Percentiles rank a stretch among this genome's conserved stretches.
Conservation (phyloP, 805 yeast genomes). For the Ogataea populi-albae region DNA sequence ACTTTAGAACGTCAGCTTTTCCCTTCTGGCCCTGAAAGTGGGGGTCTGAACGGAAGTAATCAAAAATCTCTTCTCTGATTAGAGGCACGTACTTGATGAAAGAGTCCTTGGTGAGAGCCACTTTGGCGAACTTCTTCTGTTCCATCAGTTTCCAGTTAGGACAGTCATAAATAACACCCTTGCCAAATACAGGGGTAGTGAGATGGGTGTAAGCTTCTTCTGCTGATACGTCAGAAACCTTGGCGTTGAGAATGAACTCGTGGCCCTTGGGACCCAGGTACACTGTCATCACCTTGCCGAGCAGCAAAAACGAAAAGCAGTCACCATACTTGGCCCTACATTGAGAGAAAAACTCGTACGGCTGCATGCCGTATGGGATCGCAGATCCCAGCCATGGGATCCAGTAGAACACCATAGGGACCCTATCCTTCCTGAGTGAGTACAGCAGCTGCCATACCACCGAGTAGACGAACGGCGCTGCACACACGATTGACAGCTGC, state of each 20-base stretch:
- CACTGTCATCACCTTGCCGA: conserved; percentile 93
- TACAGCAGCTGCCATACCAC: conserved; percentile 64
- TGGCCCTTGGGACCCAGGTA: conserved; percentile 97
- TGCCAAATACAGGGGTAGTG: conserved; percentile 99
- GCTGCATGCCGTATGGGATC: conserved; percentile 84
- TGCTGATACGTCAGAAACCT: conserved; percentile 85
- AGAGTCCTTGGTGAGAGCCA: conserved; percentile 80
- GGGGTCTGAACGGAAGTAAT: conserved; percentile 56
- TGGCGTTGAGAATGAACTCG: conserved; percentile 91
- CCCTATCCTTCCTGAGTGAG: conserved; percentile 76
- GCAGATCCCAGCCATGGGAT: conserved; percentile 97
- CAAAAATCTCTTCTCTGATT: conserved; percentile 71
- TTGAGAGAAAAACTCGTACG: conserved; percentile 81
- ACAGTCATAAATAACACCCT: conserved; percentile 96
- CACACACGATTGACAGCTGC: conserved; percentile 33
- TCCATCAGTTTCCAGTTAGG: conserved; percentile 94
- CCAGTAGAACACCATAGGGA: conserved; percentile 88
- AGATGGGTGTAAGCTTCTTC: conserved; percentile 94
- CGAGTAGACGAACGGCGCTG: conserved; percentile 63
- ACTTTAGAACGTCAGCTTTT: conserved; percentile 62
- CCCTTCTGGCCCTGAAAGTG: conserved; percentile 49
- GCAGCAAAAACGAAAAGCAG: conserved; percentile 81
- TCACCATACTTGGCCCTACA: conserved; percentile 87
- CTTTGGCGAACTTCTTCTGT: conserved; percentile 94
- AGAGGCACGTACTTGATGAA: conserved; percentile 85